Base-by-base conservation (phyloP, 768 basidiomycete species). In the Pisolithus sp. region DNA sequence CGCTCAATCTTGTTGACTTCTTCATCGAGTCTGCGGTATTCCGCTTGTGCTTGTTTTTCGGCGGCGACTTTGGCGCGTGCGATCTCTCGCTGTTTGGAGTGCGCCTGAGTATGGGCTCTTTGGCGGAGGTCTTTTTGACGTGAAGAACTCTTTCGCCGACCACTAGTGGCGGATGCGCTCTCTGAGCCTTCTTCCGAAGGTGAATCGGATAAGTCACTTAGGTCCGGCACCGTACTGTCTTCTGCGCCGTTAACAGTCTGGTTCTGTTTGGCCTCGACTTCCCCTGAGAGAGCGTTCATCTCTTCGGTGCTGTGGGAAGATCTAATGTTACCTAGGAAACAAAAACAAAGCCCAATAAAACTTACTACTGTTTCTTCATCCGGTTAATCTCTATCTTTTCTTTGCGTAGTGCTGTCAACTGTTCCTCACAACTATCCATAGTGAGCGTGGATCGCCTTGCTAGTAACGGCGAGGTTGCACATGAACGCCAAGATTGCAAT, bases 321-420 rank as follows among this genome's bases (percentile, higher is more conserved):
- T 37, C 52, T 63, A 46, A 61, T 26, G 49, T 48, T 23, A 49
- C 49, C 49, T n/a, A 62, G 43, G 43, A 50, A 38, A 41, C 24
- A 13, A 47, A 53, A 42, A 44, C 18, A 17, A 53, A 46, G 44
- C 18, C 45, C 24, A 17, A 40, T 50, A 49, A 18, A 8, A 79
- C 93, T 72, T 67, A 95, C 94, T 84, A 78, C 64, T 86, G 83
- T 68, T 91, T 94, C 71, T 87, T 87, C 61, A 85, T 75, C 53
- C 94, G 79, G 70, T 96, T 96, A 54, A 93, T 83, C 56, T 98
- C 96, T 30, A 94, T 93, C 68, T 94, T 89, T 68, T 95, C 91
- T 70, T 98, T 99, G 56, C 96, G 73, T 31, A 96, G 74, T 24
- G 93, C 90, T 8, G 96, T 98, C 55, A 99, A 68, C 57, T 88